Conservation (phyloP, 1,139 yeast species). For the Pichiaceae sp. region DNA sequence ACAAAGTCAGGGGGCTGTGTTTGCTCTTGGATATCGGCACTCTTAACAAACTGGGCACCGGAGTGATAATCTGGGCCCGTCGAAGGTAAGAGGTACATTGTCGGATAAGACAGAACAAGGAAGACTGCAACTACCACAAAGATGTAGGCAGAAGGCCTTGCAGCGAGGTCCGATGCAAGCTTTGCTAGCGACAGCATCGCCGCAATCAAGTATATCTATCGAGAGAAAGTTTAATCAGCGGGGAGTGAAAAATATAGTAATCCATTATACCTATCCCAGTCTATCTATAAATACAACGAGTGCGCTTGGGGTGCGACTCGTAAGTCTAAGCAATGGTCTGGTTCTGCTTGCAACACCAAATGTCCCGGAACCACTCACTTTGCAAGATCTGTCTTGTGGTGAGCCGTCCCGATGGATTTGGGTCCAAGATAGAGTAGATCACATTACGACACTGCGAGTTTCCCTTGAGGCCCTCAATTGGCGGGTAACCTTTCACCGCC, state of each 20-base stretch:
- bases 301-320: too few species aligned
- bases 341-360: constrained; percentile 46
- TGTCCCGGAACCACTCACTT: constrained; percentile 94
- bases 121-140: constrained; percentile 42
- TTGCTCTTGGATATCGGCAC: constrained; percentile 25
- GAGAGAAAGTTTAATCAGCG: too few species aligned
- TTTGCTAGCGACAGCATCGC: background rate
- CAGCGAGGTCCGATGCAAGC: constrained; percentile 18
- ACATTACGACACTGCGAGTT: constrained; percentile 87
- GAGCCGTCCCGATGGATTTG: constrained; percentile 78
- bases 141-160: constrained; percentile 35
- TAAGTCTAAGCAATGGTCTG: too few species aligned
- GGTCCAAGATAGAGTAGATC: constrained; percentile 85
- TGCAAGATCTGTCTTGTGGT: constrained; percentile 82
- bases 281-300: too few species aligned
- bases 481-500: constrained; percentile 80
- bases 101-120: constrained; percentile 45
- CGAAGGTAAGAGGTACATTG: constrained; percentile 28
- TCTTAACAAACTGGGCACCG: constrained; percentile 1
- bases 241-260: too few species aligned
- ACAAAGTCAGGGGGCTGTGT: constrained; percentile 2
- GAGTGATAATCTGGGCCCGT: background rate
- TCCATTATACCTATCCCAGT: too few species aligned
- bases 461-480: constrained; percentile 65
- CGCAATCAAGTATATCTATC: too few species aligned